A percentile compares a stretch with the other conserved stretches of the same genome.
Evolutionary conservation across 2,329 filamentous ascomycete genomes (phyloP).

Genomic region (Verticillium dahliae): DNA sequence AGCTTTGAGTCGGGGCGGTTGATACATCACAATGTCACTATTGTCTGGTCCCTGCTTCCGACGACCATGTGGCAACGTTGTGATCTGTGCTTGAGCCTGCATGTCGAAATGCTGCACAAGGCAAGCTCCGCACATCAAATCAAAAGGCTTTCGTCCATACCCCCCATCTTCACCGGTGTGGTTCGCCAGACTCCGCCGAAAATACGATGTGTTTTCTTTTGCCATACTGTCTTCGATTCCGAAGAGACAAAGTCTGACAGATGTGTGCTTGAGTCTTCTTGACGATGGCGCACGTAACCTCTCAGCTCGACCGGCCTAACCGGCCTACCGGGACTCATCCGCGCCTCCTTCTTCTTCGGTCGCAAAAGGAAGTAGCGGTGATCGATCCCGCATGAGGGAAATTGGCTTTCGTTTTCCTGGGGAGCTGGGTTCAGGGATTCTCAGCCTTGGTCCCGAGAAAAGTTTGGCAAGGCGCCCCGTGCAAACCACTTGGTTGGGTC

Average conservation of each 20-base stretch:
- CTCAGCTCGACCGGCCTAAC: background rate
- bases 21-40: background rate
- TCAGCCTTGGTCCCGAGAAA: slow-evolving; percentile 5
- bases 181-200: background rate
- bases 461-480: background rate
- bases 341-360: slow-evolving; percentile 1
- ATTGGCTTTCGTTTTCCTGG: slow-evolving; percentile 10
- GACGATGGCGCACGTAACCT: background rate
- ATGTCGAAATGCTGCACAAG: background rate
- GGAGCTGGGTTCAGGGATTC: slow-evolving; percentile 7
- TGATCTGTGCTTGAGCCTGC: slow-evolving; percentile 2
- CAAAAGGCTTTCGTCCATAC: background rate
- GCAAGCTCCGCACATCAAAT: background rate
- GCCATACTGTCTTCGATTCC: background rate
- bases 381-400: slow-evolving; percentile 10
- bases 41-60: slow-evolving; percentile 5
- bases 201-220: background rate
- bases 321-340: background rate
- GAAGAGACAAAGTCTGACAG: background rate
- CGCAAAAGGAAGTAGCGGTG: slow-evolving; percentile 12
- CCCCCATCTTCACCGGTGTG: background rate
- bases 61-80: slow-evolving; percentile 9
- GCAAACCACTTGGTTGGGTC: slow-evolving; percentile 10
- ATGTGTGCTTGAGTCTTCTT: background rate
- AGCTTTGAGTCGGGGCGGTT: background rate